Evolutionary conservation across 495 filamentous ascomycete species (phyloP).

Genomic region (Penicillium odoratum): DNA sequence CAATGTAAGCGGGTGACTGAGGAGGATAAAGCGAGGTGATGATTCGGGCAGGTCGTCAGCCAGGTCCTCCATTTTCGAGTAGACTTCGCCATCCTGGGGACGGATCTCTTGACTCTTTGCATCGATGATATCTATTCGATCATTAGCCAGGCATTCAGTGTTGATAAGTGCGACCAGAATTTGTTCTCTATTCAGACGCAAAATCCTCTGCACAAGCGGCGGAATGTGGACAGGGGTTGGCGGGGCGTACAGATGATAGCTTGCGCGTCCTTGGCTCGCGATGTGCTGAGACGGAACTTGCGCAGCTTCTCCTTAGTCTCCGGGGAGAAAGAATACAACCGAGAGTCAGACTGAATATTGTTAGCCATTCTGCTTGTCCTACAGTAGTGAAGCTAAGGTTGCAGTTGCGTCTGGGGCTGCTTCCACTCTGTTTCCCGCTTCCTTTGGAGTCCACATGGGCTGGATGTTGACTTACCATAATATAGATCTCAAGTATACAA

Average conservation of each 20-base stretch:
- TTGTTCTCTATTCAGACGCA: not conserved
- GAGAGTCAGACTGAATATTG: slow-evolving; percentile 70
- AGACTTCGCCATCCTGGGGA: slow-evolving; percentile 71
- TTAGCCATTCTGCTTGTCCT: slow-evolving; percentile 6
- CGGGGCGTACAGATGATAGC: slow-evolving; percentile 83
- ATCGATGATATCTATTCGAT: slow-evolving; percentile 61
- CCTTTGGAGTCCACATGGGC: not conserved
- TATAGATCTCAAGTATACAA: not conserved
- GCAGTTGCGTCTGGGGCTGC: not conserved
- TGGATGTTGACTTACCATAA: slow-evolving; percentile 1
- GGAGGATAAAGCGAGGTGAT: slow-evolving; percentile 80
- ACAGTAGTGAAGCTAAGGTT: not conserved
- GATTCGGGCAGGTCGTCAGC: slow-evolving; percentile 91
- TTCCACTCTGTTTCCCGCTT: not conserved
- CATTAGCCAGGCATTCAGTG: not conserved
- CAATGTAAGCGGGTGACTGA: slow-evolving; percentile 85
- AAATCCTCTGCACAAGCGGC: not conserved
- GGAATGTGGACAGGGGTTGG: slow-evolving; percentile 1
- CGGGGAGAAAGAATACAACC: slow-evolving; percentile 89
- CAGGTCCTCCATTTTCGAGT: slow-evolving; percentile 74
- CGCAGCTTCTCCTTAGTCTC: slow-evolving; percentile 83
- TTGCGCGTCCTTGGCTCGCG: slow-evolving; percentile 81
- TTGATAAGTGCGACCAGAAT: not conserved
- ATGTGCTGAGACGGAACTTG: slow-evolving; percentile 91
- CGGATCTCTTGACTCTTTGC: slow-evolving; percentile 83